phyloP scores from a whole-genome alignment of 192 early-diverging fungal species.

The Allomyces javanicus region DNA sequence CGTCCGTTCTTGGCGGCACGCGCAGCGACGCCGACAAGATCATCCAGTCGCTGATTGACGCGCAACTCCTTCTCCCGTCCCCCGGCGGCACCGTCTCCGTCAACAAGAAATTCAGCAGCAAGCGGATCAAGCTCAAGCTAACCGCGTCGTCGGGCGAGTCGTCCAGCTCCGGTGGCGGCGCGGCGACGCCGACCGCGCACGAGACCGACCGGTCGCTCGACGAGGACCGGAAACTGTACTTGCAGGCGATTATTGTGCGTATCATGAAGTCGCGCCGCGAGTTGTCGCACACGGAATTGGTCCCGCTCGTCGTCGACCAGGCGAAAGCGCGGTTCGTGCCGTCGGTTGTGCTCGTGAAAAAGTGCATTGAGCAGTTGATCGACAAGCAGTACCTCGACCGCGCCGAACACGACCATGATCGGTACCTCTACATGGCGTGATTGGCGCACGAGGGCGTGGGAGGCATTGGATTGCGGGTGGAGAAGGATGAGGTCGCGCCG shows the following conservation, averaged over 20 bases:
- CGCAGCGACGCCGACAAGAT: too few relatives aligned
- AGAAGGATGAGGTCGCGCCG: too few relatives aligned
- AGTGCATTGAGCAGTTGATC: conserved; percentile 65
- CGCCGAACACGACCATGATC: conserved; percentile 28
- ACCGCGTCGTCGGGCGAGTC: neutral
- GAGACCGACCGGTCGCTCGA: conserved; percentile 33
- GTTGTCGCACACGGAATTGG: conserved; percentile 41
- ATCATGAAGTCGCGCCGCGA: conserved; percentile 62
- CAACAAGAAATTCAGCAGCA: conserved; percentile 37
- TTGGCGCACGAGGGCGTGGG: too few relatives aligned
- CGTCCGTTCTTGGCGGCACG: too few relatives aligned
- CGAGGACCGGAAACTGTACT: conserved; percentile 52
- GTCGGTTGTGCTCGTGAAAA: conserved; percentile 53
- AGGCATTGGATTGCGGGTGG: too few relatives aligned
- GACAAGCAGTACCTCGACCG: conserved; percentile 64
- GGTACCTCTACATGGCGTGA: conserved; percentile 49
- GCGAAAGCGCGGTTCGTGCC: conserved; percentile 48
- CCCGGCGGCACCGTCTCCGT: conserved; percentile 8
- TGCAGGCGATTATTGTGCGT: conserved; percentile 58
- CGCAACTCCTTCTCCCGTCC: too few relatives aligned
- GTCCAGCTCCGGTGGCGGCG: neutral
- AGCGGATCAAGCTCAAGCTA: conserved; percentile 57
- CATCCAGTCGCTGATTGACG: too few relatives aligned
- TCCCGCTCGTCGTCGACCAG: conserved; percentile 56
- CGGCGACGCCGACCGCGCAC: neutral